Base-by-base conservation (phyloP, 2,329 filamentous ascomycete genomes). In the Sclerotinia minor region DNA sequence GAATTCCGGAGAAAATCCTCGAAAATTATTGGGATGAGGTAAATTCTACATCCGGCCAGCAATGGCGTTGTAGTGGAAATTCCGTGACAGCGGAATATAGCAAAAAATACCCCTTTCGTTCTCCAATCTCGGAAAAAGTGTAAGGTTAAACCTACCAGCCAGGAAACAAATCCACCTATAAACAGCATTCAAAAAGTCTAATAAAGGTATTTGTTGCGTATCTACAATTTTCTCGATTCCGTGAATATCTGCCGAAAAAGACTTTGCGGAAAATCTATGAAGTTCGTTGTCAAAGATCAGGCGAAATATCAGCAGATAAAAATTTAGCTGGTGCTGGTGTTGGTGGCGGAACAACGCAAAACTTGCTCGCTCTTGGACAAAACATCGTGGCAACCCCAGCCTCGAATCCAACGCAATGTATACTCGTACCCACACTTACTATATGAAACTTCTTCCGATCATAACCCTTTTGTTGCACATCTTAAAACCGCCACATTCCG, bases 401-500 rank as follows among this genome's bases (percentile, higher is more conserved):
- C 47, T 0, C 17, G 9, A 38, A 38, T 38, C 9, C 21, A 35
- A 35, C 21, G 6, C 9, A 35, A 8, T n/a, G n/a, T n/a, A n/a
- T n/a, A n/a, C n/a, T n/a, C n/a, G n/a, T n/a, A 35, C 35, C 35
- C 35, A 35, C 35, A 63, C 45, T 29, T 44, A 38, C 29, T 26
- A 35, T 35, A 26, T 61, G 45, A 50, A 50, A 61, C 29, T 50
- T 29, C 21, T 50, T 61, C 21, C 29, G 29, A 32, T 21, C 44
- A 49, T 4, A 61, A 24, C 6, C 5, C n/a, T 21, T 50, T 50
- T 50, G 59, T 63, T 63, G 59, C 59, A 50, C 3, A 6, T 63
- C 45, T 45, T 50, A 61, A 63, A 63, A 50, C 59, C 59, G 59
- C 59, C 45, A 63, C 59, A 63, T 63, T 50, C 59, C 59, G 59